Evolutionary conservation across 1,284 basidiomycete species (phyloP).

Genomic region (Trichosporon sp.): DNA sequence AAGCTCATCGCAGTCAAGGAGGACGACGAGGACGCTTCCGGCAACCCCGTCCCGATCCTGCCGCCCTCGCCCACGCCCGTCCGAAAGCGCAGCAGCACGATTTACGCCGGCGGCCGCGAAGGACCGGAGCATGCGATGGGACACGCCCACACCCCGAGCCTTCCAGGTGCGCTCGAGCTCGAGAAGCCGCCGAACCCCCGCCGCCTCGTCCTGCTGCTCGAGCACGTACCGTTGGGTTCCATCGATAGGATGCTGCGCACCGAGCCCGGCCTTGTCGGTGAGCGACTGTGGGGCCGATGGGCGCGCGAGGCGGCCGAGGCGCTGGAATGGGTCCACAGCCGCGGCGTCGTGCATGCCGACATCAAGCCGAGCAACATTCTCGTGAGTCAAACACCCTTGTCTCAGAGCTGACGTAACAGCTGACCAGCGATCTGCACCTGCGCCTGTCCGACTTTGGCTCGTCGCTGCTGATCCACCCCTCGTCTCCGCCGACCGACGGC

Average conservation of each 20-base stretch:
- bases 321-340: conserved; percentile 56
- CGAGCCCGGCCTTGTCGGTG: conserved; percentile 51
- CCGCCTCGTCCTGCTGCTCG: conserved; percentile 55
- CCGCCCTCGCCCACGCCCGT: conserved; percentile 2
- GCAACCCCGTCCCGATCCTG: background rate
- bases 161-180: conserved; percentile 4
- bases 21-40: conserved; percentile 40
- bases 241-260: conserved; percentile 53
- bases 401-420: conserved; percentile 31
- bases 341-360: conserved; percentile 59
- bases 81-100: conserved; percentile 22
- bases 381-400: conserved; percentile 35
- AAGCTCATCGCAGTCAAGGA: conserved; percentile 53
- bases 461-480: conserved; percentile 55
- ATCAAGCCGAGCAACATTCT: conserved; percentile 57
- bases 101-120: conserved; percentile 23
- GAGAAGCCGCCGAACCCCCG: conserved; percentile 7
- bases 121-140: background rate
- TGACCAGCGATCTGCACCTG: conserved; percentile 53
- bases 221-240: conserved; percentile 56
- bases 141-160: background rate
- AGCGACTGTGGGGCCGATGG: conserved; percentile 54
- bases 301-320: conserved; percentile 54
- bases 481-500: conserved; percentile 56
- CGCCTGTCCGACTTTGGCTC: conserved; percentile 60